A percentile compares a stretch with the other conserved stretches of the same genome.
Conservation (phyloP, 306 rosid species). For the Adenanthera pavonina region DNA sequence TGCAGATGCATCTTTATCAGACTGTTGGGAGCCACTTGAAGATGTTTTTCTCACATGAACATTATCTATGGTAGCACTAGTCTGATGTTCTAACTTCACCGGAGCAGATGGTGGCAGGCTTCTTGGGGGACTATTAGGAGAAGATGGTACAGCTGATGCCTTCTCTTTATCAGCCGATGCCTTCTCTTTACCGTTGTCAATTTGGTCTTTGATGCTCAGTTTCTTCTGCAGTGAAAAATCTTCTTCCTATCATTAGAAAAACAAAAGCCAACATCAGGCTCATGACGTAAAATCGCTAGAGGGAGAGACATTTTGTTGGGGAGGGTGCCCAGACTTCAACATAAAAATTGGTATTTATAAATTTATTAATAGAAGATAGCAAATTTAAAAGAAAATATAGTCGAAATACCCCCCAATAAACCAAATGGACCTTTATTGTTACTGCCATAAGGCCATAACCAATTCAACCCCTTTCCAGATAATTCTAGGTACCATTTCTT, state of each 20-base stretch:
- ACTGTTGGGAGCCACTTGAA: conserved; percentile 53
- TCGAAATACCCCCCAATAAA: conserved; percentile 18
- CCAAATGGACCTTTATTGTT: conserved; percentile 1
- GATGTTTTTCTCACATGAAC: conserved; percentile 54
- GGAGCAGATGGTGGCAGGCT: conserved; percentile 45
- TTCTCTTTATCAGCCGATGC: conserved; percentile 66
- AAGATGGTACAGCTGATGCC: conserved; percentile 56
- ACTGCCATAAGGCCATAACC: conserved; percentile 17
- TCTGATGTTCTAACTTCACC: conserved; percentile 55
- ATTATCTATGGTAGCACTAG: conserved; percentile 49
- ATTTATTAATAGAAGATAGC: conserved; percentile 1
- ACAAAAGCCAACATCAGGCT: conserved; percentile 35
- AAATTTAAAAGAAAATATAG: background rate
- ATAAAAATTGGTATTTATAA: conserved; percentile 4
- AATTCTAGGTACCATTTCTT: conserved; percentile 18
- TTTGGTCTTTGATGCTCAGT: conserved; percentile 57
- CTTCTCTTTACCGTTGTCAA: conserved; percentile 69
- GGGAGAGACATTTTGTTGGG: background rate
- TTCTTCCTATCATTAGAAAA: conserved; percentile 63
- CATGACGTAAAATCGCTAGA: background rate
- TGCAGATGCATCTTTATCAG: conserved; percentile 54
- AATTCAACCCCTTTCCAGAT: conserved; percentile 27
- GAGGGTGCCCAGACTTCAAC: background rate
- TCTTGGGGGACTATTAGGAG: conserved; percentile 61
- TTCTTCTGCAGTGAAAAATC: conserved; percentile 63